Evolutionary conservation across 768 basidiomycete genomes (phyloP), one percentile per base, ranked within the genome.

Genomic region (Naganishia vishniacii): DNA sequence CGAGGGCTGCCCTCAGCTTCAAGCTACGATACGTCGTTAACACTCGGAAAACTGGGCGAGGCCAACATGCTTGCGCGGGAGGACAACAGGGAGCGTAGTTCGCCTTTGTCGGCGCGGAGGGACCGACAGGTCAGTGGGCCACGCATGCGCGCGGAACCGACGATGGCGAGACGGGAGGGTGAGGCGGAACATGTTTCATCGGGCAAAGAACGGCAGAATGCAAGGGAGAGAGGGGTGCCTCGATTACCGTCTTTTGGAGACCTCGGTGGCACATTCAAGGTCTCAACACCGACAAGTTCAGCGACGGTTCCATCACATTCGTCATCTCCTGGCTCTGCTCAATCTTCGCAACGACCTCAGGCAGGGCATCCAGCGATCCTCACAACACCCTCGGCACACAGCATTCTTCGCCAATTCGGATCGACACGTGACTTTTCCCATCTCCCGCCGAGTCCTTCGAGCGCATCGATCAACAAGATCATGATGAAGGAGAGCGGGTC

Each of bases 391-490:
- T 32, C 42, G n/a, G 63, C 74, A 29, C 72, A 83, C 86, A 56
- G 87, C 85, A 48, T 86, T 83, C 16, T 84, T 83, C 25, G 86
- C 85, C 42, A 86, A 81, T 72, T 81, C 80, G 60, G 80, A 77
- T 64, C 85, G 82, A 71, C 61, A 12, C 47, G 73, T 7, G 91
- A 92, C 75, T 91, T 89, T 77, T 90, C 91, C 0, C 89, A 89
- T 72, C 81, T 94, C 4, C 91, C 91, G 13, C 89, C 92, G 15
- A 92, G 91, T 15, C 91, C 91, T 20, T 90, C 91, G 1, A 85
- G 89, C n/a, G 85, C 88, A 5, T 88, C 88, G 5, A 91, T 92
- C 62, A 87, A 89, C 65, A 88, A 89, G 68, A 85, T 92, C 71
- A 67, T 67, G 65, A 79, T 91, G 65, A 82, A 84, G 60, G 77